Evolutionary conservation across 768 basidiomycete species (phyloP).

Genomic region (Mycena alexandri): DNA sequence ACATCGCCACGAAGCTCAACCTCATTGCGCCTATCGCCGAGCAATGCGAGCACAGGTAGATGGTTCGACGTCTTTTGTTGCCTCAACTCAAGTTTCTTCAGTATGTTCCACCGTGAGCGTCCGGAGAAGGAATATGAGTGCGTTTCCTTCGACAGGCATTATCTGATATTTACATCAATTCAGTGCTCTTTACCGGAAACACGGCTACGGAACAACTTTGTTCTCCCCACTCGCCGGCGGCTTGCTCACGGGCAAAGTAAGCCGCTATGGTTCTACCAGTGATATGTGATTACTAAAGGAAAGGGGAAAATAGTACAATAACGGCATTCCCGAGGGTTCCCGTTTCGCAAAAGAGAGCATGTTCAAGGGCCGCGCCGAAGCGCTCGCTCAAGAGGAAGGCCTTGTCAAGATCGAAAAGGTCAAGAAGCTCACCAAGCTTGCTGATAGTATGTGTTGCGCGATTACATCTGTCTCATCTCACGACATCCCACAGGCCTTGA

Average conservation of each 20-base stretch:
- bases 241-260: slow-evolving; percentile 82
- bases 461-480: too few relatives aligned
- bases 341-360: slow-evolving; percentile 72
- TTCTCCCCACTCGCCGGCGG: slow-evolving; percentile 83
- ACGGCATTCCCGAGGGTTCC: slow-evolving; percentile 63
- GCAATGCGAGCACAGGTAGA: slow-evolving; percentile 78
- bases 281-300: too few relatives aligned
- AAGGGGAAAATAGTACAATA: slow-evolving; percentile 8
- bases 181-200: slow-evolving; percentile 68
- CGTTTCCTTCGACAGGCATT: slow-evolving; percentile 35
- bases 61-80: slow-evolving; percentile 32
- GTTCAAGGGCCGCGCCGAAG: slow-evolving; percentile 55
- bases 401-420: slow-evolving; percentile 74
- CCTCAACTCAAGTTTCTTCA: slow-evolving; percentile 40
- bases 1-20: slow-evolving; percentile 75
- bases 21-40: slow-evolving; percentile 81
- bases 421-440: slow-evolving; percentile 35
- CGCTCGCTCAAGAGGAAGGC: slow-evolving; percentile 55
- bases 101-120: slow-evolving; percentile 84
- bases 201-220: slow-evolving; percentile 78
- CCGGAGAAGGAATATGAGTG: slow-evolving; percentile 85
- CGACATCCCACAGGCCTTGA: too few relatives aligned
- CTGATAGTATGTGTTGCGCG: too few relatives aligned
- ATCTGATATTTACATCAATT: not conserved
- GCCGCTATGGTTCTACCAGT: not conserved